Evolutionary conservation across 352 stramenopile species (phyloP), one percentile per base, ranked within the genome.

Genomic region (Phytophthora lateralis): DNA sequence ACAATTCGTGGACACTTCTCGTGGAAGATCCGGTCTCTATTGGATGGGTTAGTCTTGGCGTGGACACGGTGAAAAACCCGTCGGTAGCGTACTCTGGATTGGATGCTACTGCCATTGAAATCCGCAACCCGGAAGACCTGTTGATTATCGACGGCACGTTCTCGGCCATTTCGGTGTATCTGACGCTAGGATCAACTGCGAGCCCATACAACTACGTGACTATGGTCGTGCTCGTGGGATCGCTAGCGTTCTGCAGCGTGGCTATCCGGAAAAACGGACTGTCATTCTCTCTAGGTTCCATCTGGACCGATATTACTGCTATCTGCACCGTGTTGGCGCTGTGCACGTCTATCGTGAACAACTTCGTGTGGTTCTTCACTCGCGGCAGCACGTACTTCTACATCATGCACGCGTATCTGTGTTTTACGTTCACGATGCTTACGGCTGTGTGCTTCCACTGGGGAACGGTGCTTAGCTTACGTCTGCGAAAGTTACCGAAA

Each of bases 191-290:
- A 11, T 71, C 83, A 5, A 82, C 69, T n/a, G 71, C 78, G 15
- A 94, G 87, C 60, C 85, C 87, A 55, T 96, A 96, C 73, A 96
- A 92, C 47, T 96, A 93, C 69, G 85, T 96, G 26, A 92, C 85
- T 1, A 88, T 96, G 63, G 87, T 94, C 32, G 76, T 96, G 17
- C 70, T 96, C n/a, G 80, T 91, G 32, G 79, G 85, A 6, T 89
- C 83, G 27, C 69, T 96, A 29, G 62, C 89, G 2, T 96, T 96
- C 48, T 96, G 87, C 58, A 82, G 79, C 29, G 71, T 93, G 11
- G 86, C 91, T 39, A 93, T 96, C 54, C 81, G 78, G 15, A 90
- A 84, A 54, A 90, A 96, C 55, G 87, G 87, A 0, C 70, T 96
- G 4, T 77, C 84, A 17, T 93, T 96, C 70, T 91, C 81, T 14